Percentiles rank a stretch among this genome's conserved stretches.
Conservation (phyloP, 352 stramenopile species). For the Pythium brachiatum region DNA sequence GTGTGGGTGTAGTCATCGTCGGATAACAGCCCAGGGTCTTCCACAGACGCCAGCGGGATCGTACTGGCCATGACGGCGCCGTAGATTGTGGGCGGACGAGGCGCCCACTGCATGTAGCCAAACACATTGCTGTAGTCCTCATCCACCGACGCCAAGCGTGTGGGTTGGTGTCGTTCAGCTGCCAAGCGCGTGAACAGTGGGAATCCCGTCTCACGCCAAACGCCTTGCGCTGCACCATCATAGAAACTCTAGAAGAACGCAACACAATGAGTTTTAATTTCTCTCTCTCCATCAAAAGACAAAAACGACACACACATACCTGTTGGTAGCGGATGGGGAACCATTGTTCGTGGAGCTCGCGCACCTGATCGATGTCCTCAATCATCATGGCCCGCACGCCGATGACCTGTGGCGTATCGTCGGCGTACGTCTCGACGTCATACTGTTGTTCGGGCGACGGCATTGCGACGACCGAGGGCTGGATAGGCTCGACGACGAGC, state of each 20-base stretch:
- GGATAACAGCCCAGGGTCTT: constrained; percentile 59
- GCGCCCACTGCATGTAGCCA: constrained; percentile 21
- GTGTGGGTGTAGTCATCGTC: constrained; percentile 58
- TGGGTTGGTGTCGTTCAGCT: constrained; percentile 42
- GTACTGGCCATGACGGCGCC: constrained; percentile 91
- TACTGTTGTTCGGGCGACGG: background rate
- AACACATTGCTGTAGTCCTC: constrained; percentile 16
- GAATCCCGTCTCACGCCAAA: constrained; percentile 87
- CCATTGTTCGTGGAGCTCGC: constrained; percentile 94
- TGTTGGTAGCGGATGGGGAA: constrained; percentile 97
- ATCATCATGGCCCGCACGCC: constrained; percentile 71
- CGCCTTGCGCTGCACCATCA: constrained; percentile 80
- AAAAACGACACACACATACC: constrained; percentile 19
- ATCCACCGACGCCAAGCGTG: constrained; percentile 1
- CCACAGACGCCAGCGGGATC: constrained; percentile 67
- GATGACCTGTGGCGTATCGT: constrained; percentile 39
- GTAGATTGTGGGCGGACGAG: constrained; percentile 56
- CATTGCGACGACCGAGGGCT: constrained; percentile 10
- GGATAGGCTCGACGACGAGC: constrained; percentile 22
- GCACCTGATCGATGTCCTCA: constrained; percentile 88
- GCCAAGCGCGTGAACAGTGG: constrained; percentile 90
- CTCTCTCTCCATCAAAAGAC: no score
- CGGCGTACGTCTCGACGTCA: constrained; percentile 7
- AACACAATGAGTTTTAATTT: no score
- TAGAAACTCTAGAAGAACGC: constrained; percentile 83